Percentiles rank a stretch among this genome's conserved stretches.
Conservation (phyloP, 495 filamentous ascomycete species). For the Clavariopsis aquatica region DNA sequence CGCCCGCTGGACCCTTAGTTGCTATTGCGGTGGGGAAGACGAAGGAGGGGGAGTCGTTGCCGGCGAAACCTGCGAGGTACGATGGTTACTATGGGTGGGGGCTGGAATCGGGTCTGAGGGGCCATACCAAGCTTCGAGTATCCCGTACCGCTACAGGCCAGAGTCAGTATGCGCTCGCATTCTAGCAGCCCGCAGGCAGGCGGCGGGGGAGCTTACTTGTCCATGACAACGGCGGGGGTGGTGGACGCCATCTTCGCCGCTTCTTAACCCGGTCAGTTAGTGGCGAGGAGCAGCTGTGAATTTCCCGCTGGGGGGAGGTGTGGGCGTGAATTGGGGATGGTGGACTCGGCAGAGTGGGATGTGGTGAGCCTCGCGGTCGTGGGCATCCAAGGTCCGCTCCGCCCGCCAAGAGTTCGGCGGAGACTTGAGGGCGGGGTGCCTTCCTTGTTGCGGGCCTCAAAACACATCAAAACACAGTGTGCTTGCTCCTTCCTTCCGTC, state of each 20-base stretch:
- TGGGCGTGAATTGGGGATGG: constrained; percentile 19
- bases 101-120: constrained; percentile 38
- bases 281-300: constrained; percentile 37
- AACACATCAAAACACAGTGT: background rate
- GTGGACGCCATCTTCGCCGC: constrained; percentile 77
- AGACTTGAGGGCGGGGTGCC: background rate
- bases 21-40: constrained; percentile 99
- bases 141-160: constrained; percentile 79
- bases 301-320: constrained; percentile 17
- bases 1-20: constrained; percentile 76
- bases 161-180: constrained; percentile 33
- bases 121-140: constrained; percentile 90
- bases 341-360: constrained; percentile 34
- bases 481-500: background rate
- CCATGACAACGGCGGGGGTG: constrained; percentile 99
- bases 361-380: constrained; percentile 3
- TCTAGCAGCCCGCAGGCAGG: constrained; percentile 15
- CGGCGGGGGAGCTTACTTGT: constrained; percentile 77
- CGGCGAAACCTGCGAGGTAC: constrained; percentile 78
- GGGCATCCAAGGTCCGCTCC: constrained; percentile 18
- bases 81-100: constrained; percentile 16
- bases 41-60: constrained; percentile 98
- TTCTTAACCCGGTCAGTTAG: constrained; percentile 31
- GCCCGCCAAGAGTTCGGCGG: constrained; percentile 6
- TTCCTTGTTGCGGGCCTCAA: constrained; percentile 1